These are phyloP conservation scores for Lactuca sativa DNA, from an alignment of 129 eudicot species.

Conservation along the genomic window DNA sequence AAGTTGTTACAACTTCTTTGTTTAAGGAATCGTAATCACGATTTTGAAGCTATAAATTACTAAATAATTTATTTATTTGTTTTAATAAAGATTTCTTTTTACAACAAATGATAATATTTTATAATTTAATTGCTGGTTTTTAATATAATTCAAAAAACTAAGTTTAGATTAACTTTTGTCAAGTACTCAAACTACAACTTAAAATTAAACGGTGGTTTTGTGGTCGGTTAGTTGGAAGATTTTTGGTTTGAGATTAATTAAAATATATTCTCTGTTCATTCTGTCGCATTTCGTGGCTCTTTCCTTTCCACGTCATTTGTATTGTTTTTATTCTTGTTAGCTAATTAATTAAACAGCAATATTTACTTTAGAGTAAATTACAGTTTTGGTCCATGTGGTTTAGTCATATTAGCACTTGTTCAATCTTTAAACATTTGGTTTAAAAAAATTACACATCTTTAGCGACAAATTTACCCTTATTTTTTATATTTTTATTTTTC, in stretches of 20 bases:
- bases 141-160: no score
- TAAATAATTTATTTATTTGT: background rate
- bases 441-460: no score
- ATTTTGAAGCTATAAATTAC: background rate
- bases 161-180: no score
- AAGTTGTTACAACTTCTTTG: slow-evolving; percentile 23
- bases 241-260: slow-evolving; percentile 11
- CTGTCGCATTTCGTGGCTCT: slow-evolving; percentile 26
- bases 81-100: background rate
- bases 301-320: slow-evolving; percentile 36
- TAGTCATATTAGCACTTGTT: no score
- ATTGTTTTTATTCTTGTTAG: slow-evolving; percentile 19
- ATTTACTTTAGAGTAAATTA: no score
- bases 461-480: no score
- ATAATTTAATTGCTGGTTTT: no score
- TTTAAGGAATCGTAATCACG: background rate
- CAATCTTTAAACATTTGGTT: no score
- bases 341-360: background rate
- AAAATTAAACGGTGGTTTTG: slow-evolving; percentile 3
- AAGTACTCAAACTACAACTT: background rate
- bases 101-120: background rate
- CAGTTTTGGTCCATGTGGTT: no score
- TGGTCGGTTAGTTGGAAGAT: slow-evolving; percentile 30
- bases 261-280: slow-evolving; percentile 12
- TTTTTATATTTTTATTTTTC: no score